Conservation (phyloP, 306 rosid species). For the Dicorynia guianensis region DNA sequence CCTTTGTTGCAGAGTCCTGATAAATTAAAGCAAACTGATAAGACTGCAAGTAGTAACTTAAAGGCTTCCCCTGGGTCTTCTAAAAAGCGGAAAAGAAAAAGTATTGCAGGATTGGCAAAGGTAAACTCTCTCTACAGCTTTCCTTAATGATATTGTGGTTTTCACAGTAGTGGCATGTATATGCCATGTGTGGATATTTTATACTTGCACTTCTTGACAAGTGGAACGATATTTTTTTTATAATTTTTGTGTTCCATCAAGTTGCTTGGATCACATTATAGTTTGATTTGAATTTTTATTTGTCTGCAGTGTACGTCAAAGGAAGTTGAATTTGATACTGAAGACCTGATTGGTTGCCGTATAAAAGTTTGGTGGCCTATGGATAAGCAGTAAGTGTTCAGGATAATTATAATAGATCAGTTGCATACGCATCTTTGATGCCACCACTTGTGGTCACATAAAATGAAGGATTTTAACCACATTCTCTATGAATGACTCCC, state of each 20-base stretch:
- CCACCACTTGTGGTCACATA: conserved; percentile 18
- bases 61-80: conserved; percentile 55
- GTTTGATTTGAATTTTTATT: conserved; percentile 41
- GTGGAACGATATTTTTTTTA: neutral
- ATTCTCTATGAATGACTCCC: conserved; percentile 20
- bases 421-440: conserved; percentile 33
- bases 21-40: conserved; percentile 48
- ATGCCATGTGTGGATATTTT: neutral
- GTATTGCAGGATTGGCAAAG: conserved; percentile 71
- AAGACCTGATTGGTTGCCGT: conserved; percentile 89
- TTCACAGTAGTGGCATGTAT: neutral
- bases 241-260: neutral
- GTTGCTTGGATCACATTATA: neutral
- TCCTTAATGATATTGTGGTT: neutral
- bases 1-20: conserved; percentile 64
- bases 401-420: conserved; percentile 24
- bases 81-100: conserved; percentile 75
- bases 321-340: conserved; percentile 71
- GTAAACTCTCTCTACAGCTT: conserved; percentile 47
- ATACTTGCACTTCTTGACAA: neutral
- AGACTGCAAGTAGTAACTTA: conserved; percentile 51
- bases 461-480: conserved; percentile 32
- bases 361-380: conserved; percentile 99
- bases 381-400: conserved; percentile 79
- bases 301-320: conserved; percentile 63